Base-by-base conservation (phyloP, 768 basidiomycete genomes). In the Chalciporus piperatus region DNA sequence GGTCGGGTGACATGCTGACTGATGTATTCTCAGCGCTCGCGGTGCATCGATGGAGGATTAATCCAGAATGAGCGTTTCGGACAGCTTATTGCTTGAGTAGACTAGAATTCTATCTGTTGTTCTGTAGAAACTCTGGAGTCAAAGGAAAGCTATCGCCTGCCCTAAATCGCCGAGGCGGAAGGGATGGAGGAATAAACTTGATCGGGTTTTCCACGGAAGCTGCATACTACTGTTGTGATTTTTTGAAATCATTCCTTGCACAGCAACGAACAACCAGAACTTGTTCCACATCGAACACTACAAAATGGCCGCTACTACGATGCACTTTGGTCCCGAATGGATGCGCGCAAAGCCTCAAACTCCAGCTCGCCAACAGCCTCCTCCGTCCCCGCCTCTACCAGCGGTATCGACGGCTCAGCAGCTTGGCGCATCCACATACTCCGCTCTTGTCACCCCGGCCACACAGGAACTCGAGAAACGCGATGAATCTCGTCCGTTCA, bases 291-390 rank as follows among this genome's bases (percentile, higher is more conserved):
- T 37, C 35, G 47, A 57, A 50, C 32, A 41, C 11, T 27, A 46
- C 63, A 74, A 71, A 74, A 78, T 78, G 78, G 67, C 78, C 41
- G 66, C 87, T 56, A 76, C 79, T 23, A 85, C 88, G 11, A 87
- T 92, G 83, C 90, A 92, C 69, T 92, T 92, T 76, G 90, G 89
- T 63, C 90, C 90, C 42, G 90, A 92, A 72, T 92, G 90, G 90
- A 92, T 92, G 90, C 83, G 90, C 62, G 80, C 84, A 59, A 91
- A 91, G 73, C 81, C 80, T 55, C 80, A 82, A 51, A 69, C 77
- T 41, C 68, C 78, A 41, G 64, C 77, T 55, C 82, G 77, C 63
- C 70, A 75, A 39, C 83, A 76, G 56, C 75, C 68, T 46, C 78
- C 81, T 45, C 77, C 87, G 14, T 78, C 87, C 2, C 81, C 86